Conservation (phyloP, 228 moss, liverwort and hornwort species). For the Sphagnum fallax region DNA sequence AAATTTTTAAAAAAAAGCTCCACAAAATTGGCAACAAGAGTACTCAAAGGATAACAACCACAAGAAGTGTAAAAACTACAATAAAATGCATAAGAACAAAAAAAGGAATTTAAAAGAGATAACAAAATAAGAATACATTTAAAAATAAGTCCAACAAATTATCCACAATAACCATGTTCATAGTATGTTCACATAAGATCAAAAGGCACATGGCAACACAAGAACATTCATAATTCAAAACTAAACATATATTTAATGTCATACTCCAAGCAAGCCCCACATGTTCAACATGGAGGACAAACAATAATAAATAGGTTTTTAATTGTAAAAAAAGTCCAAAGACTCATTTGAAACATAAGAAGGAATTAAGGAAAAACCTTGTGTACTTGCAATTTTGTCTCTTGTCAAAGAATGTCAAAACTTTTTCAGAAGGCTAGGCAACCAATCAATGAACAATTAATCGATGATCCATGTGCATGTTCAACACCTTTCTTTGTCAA, state of each 20-base stretch:
- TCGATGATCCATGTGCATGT: conserved; percentile 44
- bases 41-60: neutral
- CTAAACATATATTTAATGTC: too few relatives aligned
- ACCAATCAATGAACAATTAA: conserved; percentile 42
- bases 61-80: neutral
- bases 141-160: too few relatives aligned
- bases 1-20: neutral
- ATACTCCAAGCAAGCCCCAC: too few relatives aligned
- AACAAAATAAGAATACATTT: neutral
- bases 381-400: conserved; percentile 84
- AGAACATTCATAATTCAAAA: too few relatives aligned
- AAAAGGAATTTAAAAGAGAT: neutral
- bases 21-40: neutral
- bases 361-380: neutral
- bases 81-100: neutral
- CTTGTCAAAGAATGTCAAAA: conserved; percentile 88
- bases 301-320: neutral
- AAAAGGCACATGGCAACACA: too few relatives aligned
- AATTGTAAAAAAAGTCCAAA: neutral
- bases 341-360: neutral
- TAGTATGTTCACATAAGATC: neutral
- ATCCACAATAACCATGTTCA: neutral
- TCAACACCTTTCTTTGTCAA: conserved; percentile 69
- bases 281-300: too few relatives aligned
- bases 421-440: conserved; percentile 65